Percentiles rank a stretch among this genome's conserved stretches.
Conservation (phyloP, 306 rosid genomes). For the Prunus armeniaca region DNA sequence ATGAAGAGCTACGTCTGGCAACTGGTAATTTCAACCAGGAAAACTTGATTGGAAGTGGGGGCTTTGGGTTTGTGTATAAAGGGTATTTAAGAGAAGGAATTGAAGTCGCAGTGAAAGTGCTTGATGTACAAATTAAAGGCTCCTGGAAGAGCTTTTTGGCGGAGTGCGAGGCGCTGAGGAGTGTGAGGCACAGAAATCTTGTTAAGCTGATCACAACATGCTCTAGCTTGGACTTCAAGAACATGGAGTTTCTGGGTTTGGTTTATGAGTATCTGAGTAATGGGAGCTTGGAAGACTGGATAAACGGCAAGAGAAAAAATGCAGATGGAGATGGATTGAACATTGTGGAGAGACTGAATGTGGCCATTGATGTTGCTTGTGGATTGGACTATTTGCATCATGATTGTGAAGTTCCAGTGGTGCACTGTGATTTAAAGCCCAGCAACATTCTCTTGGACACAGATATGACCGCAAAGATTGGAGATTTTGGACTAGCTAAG, state of each 20-base stretch:
- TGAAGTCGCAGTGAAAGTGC: constrained; percentile 59
- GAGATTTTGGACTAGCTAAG: constrained; percentile 75
- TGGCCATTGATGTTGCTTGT: constrained; percentile 57
- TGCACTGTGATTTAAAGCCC: constrained; percentile 81
- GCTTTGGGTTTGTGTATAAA: constrained; percentile 68
- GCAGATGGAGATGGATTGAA: constrained; percentile 43
- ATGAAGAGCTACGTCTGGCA: constrained; percentile 55
- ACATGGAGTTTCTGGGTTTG: constrained; percentile 61
- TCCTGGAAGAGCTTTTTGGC: constrained; percentile 65
- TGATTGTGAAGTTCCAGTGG: constrained; percentile 57
- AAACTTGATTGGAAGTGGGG: constrained; percentile 55
- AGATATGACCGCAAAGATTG: constrained; percentile 66
- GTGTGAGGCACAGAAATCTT: constrained; percentile 63
- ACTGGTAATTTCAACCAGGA: constrained; percentile 50
- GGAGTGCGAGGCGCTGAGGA: constrained; percentile 64
- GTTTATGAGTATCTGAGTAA: constrained; percentile 55
- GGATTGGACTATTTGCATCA: constrained; percentile 67
- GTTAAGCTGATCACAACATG: constrained; percentile 75
- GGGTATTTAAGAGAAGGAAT: constrained; percentile 44
- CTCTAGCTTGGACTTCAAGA: constrained; percentile 60
- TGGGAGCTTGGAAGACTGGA: constrained; percentile 80
- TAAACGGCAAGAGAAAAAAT: constrained; percentile 43
- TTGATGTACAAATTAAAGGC: constrained; percentile 38
- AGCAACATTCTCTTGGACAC: constrained; percentile 60
- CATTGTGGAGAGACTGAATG: constrained; percentile 56